Evolutionary conservation across 139 green algal genomes (phyloP), one percentile per base, ranked within the genome.

Genomic region (Pedinophyceae sp.): DNA sequence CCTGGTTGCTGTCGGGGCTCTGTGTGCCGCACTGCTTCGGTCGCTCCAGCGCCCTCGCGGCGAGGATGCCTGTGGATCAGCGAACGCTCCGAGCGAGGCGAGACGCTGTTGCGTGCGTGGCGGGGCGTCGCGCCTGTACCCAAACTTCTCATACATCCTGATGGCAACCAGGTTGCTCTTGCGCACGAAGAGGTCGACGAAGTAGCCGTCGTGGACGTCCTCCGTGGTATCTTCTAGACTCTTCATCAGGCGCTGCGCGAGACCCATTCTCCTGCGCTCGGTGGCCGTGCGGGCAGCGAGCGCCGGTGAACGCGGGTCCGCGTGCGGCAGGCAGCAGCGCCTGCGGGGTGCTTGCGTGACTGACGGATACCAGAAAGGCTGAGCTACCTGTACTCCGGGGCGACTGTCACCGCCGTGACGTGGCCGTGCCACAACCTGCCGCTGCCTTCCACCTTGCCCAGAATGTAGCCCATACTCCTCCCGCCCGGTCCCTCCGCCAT

Each of bases 121-220:
- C n/a, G n/a, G n/a, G n/a, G n/a, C n/a, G n/a, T n/a, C n/a, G n/a
- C n/a, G n/a, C 0, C 30, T 76, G 72, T 97, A 98, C 1, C 91
- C 91, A 55, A 95, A 86, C 64, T 87, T 81, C 22, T 79, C 65
- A 64, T 99, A 98, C 89, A 98, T 95, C 27, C 52, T 51, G 48
- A 99, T 96, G 7, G 92, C 92, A 4, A 81, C 69, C 0, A 48
- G 39, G 59, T 97, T 99, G 28, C 77, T 93, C 41, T 74, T 76
- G 2, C 91, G 78, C 23, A 99, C 91, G 73, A 98, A 99, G 3
- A 99, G 74, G 65, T 98, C 91, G 4, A 98, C 92, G 69, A 97
- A 98, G 70, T 90, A 95, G 3, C 60, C 81, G n/a, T 84, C 51
- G 66, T 93, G 77, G 48, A 43, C n/a, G 54, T 82, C 77, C 16